Evolutionary conservation across 148 eudicot genomes (phyloP).

Genomic region (Talinum fruticosum): DNA sequence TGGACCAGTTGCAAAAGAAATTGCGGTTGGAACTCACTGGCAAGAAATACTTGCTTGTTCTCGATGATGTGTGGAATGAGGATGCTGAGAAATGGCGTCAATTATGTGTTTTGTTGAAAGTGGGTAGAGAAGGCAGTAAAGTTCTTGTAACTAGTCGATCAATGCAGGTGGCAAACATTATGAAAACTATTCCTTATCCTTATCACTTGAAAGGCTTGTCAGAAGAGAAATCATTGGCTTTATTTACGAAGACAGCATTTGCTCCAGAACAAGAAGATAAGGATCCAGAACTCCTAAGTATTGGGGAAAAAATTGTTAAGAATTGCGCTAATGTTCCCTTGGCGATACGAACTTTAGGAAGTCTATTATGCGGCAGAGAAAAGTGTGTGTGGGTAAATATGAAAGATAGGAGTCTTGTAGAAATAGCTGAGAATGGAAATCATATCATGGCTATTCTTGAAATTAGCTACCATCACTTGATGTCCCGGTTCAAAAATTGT

Average conservation of each 20-base stretch:
- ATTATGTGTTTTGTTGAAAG: constrained; percentile 3
- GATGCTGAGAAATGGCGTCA: constrained; percentile 13
- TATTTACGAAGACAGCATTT: constrained; percentile 25
- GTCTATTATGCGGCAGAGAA: constrained; percentile 18
- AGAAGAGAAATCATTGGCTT: constrained; percentile 9
- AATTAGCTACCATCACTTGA: constrained; percentile 24
- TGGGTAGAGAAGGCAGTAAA: constrained; percentile 17
- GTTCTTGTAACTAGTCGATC: constrained; percentile 24
- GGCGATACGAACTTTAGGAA: constrained; percentile 20
- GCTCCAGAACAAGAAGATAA: background rate
- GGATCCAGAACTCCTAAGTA: background rate
- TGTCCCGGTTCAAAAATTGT: constrained; percentile 25
- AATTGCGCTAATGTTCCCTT: constrained; percentile 26
- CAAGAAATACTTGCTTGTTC: constrained; percentile 13
- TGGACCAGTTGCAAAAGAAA: constrained; percentile 12
- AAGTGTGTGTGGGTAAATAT: background rate
- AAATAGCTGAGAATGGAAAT: constrained; percentile 10
- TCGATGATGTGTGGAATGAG: constrained; percentile 23
- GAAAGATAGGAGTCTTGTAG: constrained; percentile 26
- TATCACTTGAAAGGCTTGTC: constrained; percentile 14
- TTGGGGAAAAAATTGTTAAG: constrained; percentile 23
- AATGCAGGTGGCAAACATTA: constrained; percentile 12
- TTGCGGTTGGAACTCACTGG: background rate
- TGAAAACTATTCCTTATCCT: background rate
- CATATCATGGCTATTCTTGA: constrained; percentile 17